Conservation (phyloP, 495 filamentous ascomycete species). For the Annulohypoxylon nitens region DNA sequence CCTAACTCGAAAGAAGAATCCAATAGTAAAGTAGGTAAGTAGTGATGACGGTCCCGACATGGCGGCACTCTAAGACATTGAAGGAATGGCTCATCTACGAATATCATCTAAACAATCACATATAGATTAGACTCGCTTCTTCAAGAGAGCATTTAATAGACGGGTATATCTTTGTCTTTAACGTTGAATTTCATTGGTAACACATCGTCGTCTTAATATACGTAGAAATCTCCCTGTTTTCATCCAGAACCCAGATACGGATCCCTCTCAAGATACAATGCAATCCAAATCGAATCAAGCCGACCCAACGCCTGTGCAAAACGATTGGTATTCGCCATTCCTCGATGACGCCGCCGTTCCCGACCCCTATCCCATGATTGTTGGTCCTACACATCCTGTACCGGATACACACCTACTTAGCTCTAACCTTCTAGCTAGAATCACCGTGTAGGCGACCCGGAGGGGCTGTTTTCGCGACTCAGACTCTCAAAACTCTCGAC, state of each 20-base stretch:
- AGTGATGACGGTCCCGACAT: background rate
- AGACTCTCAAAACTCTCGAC: constrained; percentile 60
- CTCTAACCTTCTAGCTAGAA: background rate
- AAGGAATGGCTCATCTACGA: background rate
- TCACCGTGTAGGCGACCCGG: constrained; percentile 45
- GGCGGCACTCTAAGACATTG: background rate
- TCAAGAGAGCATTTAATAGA: background rate
- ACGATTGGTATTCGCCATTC: constrained; percentile 16
- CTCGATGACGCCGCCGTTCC: constrained; percentile 13
- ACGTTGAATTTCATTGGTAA: constrained; percentile 9
- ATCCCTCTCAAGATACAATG: constrained; percentile 18
- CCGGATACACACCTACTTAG: background rate
- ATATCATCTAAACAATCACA: background rate
- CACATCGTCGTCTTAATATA: constrained; percentile 14
- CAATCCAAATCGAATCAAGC: constrained; percentile 14
- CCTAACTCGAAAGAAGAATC: background rate
- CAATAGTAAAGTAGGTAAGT: no score
- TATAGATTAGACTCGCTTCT: background rate
- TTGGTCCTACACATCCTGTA: background rate
- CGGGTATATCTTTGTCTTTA: background rate
- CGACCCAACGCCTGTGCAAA: constrained; percentile 15
- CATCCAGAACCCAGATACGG: background rate
- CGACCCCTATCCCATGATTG: background rate
- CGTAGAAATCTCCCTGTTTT: constrained; percentile 8
- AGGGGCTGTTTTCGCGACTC: constrained; percentile 54